Evolutionary conservation across 805 yeast species (phyloP), one percentile per base, ranked within the genome.

Genomic region (Lachancea nothofagi): DNA sequence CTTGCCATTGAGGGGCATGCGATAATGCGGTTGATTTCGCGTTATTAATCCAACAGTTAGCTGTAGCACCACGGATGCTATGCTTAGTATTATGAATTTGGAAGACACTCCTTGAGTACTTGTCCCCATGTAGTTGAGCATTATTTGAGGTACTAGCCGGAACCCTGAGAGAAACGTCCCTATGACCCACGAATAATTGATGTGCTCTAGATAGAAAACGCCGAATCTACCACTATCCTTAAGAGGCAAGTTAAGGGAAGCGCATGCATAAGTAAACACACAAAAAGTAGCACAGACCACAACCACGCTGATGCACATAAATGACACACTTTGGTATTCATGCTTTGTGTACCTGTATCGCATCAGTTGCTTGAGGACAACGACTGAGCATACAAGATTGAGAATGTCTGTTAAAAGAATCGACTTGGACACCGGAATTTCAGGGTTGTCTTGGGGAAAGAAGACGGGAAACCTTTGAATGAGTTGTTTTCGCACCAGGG

Each of bases 181-280:
- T 1, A 58, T 29, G 0, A 67, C 42, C 76, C 75, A 71, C 3
- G 69, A 8, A 31, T 45, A 62, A 38, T 71, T 72, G 3, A 69
- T 44, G 23, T 66, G 54, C 44, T 75, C 79, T 15, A 73, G 44
- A 20, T 53, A 48, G 36, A 56, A 61, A 1, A 70, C 33, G 0
- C 67, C 67, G 41, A 52, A 49, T 22, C 37, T 45, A 1, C 68
- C 67, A 19, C 56, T 51, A 18, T 46, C 26, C n/a, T 18, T 21
- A 6, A n/a, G 30, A 2, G 53, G 52, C 15, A 53, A 37, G 32
- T 57, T 46, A 7, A 30, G 17, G 13, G 41, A 34, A 4, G 60
- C 40, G 27, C 55, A 55, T 7, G 49, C 28, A 27, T 44, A 50
- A 13, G 57, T 55, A 8, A 51, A 49, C 12, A 47, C 35, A 26